Percentiles rank a stretch among this genome's conserved stretches.
phyloP scores from a whole-genome alignment of 2,329 filamentous ascomycete species.

The Cercospora sp. region DNA sequence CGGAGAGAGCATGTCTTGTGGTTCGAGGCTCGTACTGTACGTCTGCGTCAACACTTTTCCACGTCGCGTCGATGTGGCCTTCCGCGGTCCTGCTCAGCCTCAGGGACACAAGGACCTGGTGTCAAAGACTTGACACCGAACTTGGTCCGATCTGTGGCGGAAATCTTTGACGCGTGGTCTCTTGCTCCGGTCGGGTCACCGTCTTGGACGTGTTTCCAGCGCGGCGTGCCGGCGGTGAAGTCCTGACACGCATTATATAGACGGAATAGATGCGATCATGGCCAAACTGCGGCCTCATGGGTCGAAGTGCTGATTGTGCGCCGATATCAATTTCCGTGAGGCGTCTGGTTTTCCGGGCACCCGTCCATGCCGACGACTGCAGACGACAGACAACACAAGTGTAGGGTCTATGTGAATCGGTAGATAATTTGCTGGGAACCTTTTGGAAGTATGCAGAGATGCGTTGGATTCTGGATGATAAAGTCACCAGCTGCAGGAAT shows the following conservation, averaged over 20 bases:
- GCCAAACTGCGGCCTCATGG: background rate
- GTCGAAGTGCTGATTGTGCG: background rate
- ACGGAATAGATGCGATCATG: background rate
- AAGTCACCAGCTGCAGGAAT: background rate
- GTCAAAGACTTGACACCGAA: background rate
- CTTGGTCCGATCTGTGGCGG: background rate
- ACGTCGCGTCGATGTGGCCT: background rate
- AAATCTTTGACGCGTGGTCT: background rate
- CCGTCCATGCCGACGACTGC: background rate
- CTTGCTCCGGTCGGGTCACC: background rate
- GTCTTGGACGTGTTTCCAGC: background rate
- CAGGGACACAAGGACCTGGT: background rate
- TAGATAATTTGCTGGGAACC: background rate
- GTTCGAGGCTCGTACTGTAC: background rate
- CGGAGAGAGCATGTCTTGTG: background rate
- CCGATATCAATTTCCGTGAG: background rate
- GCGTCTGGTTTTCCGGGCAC: background rate
- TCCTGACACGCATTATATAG: background rate
- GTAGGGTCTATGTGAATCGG: no score
- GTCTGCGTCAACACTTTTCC: background rate
- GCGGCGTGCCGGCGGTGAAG: background rate
- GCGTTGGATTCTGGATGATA: background rate
- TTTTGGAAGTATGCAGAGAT: background rate
- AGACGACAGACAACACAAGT: background rate
- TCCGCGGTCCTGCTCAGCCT: background rate